A percentile compares a stretch with the other conserved stretches of the same genome.
These are phyloP conservation scores for Collybia mongolica DNA, from an alignment of 768 basidiomycete genomes.

Conservation along the genomic window DNA sequence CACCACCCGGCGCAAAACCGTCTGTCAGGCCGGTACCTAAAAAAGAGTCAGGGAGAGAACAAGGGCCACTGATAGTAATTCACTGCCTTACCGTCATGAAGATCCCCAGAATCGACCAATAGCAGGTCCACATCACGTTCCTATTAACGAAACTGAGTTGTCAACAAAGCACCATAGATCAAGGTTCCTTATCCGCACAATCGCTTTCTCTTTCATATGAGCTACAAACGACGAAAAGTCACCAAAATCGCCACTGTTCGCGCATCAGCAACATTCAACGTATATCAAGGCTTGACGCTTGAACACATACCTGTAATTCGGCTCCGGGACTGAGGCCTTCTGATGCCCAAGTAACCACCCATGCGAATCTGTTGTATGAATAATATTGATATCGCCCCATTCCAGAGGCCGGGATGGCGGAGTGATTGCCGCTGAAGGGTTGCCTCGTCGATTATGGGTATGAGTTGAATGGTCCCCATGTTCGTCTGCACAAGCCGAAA, in stretches of 20 bases:
- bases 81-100: slow-evolving; percentile 58
- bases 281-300: not conserved
- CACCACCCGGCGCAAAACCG: slow-evolving; percentile 65
- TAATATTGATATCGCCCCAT: slow-evolving; percentile 90
- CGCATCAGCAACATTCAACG: not conserved
- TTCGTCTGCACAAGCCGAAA: slow-evolving; percentile 21
- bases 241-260: slow-evolving; percentile 57
- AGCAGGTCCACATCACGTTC: slow-evolving; percentile 79
- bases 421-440: slow-evolving; percentile 41
- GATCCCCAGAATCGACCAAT: slow-evolving; percentile 78
- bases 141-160: slow-evolving; percentile 20
- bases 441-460: slow-evolving; percentile 30
- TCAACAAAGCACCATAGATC: not conserved
- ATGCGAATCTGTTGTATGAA: slow-evolving; percentile 85
- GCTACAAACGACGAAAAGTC: slow-evolving; percentile 85
- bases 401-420: slow-evolving; percentile 66
- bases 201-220: slow-evolving; percentile 77
- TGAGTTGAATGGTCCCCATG: slow-evolving; percentile 15
- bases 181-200: slow-evolving; percentile 29
- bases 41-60: not conserved
- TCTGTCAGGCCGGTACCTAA: slow-evolving; percentile 76
- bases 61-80: too few species aligned
- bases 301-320: slow-evolving; percentile 58
- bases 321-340: slow-evolving; percentile 68
- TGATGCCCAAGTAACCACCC: slow-evolving; percentile 78